Base-by-base conservation (phyloP, 73 alveolate genomes). In the Paramecium sexaurelia region DNA sequence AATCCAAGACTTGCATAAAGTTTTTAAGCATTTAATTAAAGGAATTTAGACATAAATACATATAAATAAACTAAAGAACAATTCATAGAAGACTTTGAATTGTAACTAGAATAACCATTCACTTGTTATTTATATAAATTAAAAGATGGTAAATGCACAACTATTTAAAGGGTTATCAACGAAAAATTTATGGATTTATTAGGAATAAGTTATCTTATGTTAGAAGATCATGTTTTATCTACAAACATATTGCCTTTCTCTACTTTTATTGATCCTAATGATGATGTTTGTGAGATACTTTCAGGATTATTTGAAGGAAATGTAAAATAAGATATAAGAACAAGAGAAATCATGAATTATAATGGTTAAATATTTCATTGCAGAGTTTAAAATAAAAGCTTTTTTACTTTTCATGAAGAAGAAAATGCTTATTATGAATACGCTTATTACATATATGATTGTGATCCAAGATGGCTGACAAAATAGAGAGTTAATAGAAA, bases 341-440 rank as follows among this genome's bases (percentile, higher is more conserved):
- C 83, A 24, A 61, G 83, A 17, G 87, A 73, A n/a, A 22, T 73
- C 36, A 73, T 36, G 57, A 73, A 73, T 19, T 73, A 73, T 73
- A 36, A 73, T 36, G 87, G 87, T 6, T 73, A 73, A 37, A 39
- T 73, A 39, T 73, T 73, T 39, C 57, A 73, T 15, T 20, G 35
- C 11, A 36, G 55, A 73, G 87, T 73, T 27, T 36, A 33, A 24
- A 39, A 36, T 73, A 27, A 15, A 73, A 36, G 66, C 19, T 73
- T 73, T 36, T 73, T 73, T 39, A 33, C 57, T 39, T 73, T 11
- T 73, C 17, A 73, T 73, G 56, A 73, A 15, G 87, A 73, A 20
- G 67, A 73, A 19, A 36, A 73, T 36, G 55, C 40, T 32, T 73
- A 33, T 36, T 73, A 73, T 73, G 87, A 73, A 33, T 33, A 36